Base-by-base conservation (phyloP, 768 basidiomycete species). In the Suillus cothurnatus region DNA sequence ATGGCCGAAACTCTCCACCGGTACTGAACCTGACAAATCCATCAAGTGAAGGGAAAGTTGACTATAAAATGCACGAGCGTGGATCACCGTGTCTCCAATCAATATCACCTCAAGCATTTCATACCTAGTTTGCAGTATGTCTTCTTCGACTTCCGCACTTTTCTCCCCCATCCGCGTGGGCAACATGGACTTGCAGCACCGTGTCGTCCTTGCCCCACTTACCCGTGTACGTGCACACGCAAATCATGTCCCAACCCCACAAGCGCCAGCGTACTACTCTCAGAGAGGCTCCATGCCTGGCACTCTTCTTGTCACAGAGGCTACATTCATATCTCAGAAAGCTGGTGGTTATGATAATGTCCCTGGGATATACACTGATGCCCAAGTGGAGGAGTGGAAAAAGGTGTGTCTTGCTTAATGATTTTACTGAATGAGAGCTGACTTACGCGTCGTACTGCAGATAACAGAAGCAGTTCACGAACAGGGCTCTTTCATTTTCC, bases 351-450 rank as follows among this genome's bases (percentile, higher is more conserved):
- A 75, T 49, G 59, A 64, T 2, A 74, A 85, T 62, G 81, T 84
- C 0, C 91, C 90, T 2, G 91, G 90, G 0, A 85, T 91, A 62
- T 91, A 84, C 80, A 85, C 72, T n/a, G 72, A 82, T 3, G 85
- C 82, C 28, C 91, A 94, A 67, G 81, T 82, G 36, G 65, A 70
- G 11, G 80, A 68, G 0, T 88, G 87, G 87, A 85, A 82, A 68
- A 68, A 73, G 69, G 83, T 83, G 38, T 31, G 77, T 21, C 5
- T 26, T 8, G 55, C 39, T n/a, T 14, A 1, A 1, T 28, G 17
- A 8, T 6, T n/a, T 21, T 7, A 19, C 41, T 8, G 2, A 14
- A 36, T 3, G 26, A 32, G 14, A 38, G n/a, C 19, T 28, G 21
- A 64, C 57, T 43, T 32, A 32, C 23, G 32, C 41, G n/a, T 12